Evolutionary conservation across 805 yeast species (phyloP), one percentile per base, ranked within the genome.

Genomic region (Metschnikowia drakensbergensis): DNA sequence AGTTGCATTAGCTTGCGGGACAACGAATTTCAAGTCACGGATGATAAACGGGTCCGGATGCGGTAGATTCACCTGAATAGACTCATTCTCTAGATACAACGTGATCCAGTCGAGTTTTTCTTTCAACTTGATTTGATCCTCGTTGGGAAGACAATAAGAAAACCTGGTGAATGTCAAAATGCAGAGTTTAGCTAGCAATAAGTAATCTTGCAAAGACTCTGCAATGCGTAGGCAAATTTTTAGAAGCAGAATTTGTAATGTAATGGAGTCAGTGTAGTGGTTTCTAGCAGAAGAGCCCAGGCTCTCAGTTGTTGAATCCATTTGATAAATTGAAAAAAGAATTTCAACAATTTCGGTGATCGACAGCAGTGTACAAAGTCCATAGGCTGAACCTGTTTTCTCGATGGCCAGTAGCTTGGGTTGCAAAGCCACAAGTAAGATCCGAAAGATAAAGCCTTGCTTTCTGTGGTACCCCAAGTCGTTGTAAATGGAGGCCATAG

Each of bases 41-140:
- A 88, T 67, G 6, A 92, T 48, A 48, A 73, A 76, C 0, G 84
- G 82, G 63, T 92, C 97, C 88, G 96, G 88, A 58, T 88, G 88
- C 0, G 71, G 66, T 8, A 66, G 52, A 1, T 55, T 56, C 9
- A 71, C 54, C 6, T 59, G 49, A 9, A 66, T 58, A 11, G 37
- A 62, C 42, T 50, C 68, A 58, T 51, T 61, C 48, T 31, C 64
- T 31, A 65, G 52, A 9, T 53, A 27, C 28, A 54, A 53, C 0
- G 59, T 43, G 9, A 65, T 47, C 40, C 55, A 49, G 27, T 63
- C 65, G 22, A 70, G 60, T 45, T 62, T 66, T 3, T 65, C 63
- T 48, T 61, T 66, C 7, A 84, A 51, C 10, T 62, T 63, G 3
- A 65, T 52, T 59, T 88, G 96, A 56, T 87, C 94, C 8, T 74